Evolutionary conservation across 2,329 filamentous ascomycete genomes (phyloP), one percentile per base, ranked within the genome.

Genomic region (Apiospora malaysiana): DNA sequence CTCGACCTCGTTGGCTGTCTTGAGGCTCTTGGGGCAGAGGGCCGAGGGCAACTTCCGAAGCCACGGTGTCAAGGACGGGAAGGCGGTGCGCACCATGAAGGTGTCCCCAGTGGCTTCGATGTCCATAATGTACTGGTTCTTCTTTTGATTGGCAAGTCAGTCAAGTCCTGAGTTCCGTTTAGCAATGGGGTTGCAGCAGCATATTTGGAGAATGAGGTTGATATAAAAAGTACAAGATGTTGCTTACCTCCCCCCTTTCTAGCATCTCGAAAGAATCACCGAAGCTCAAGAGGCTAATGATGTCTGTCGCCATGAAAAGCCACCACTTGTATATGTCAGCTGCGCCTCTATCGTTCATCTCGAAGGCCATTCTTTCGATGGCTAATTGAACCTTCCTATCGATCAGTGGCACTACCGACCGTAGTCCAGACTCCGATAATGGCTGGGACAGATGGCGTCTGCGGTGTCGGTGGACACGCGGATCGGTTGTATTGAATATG

Each of bases 181-280:
- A 5, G 12, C 2, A 27, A 4, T 16, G 46, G 8, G 8, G 9
- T n/a, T n/a, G 46, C n/a, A n/a, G 21, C 46, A n/a, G 46, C 14
- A 2, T 4, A 18, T 1, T 45, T 14, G 12, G 42, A 5, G 27
- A 25, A 56, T 4, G 16, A 56, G 25, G 8, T 18, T 4, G 25
- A 21, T 27, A 37, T 7, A 21, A n/a, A n/a, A n/a, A 32, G 32
- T 6, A 18, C 16, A 27, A 14, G 18, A 32, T 21, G 3, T 7
- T 18, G 6, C 78, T 71, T 74, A 87, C 86, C 79, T 85, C 77
- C 18, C 85, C 86, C 7, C 77, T 76, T 69, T 89, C 86, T 4
- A 90, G 76, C 79, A 86, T 85, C 0, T 78, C 77, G 71, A 89
- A 89, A 0, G 86, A 86, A 21, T 88, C 83, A 0, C 88, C 87